Percentiles rank a stretch among this genome's conserved stretches.
These are phyloP conservation scores for Cyclospora cayetanensis DNA, from an alignment of 169 alveolate species.

Conservation along the genomic window DNA sequence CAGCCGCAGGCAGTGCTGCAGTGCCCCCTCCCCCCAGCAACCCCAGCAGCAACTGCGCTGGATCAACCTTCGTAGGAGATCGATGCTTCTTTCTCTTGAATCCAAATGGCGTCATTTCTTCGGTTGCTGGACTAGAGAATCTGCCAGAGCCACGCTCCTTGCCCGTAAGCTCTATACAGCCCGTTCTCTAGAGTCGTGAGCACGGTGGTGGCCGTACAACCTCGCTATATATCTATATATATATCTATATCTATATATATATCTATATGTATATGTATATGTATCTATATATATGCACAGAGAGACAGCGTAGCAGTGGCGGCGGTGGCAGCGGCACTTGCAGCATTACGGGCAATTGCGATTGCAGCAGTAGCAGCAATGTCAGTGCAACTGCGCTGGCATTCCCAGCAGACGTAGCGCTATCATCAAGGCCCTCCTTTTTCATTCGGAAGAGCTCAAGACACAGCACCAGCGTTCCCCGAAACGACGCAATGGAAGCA, in stretches of 20 bases:
- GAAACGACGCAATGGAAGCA: too few relatives aligned
- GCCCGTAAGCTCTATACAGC: neutral
- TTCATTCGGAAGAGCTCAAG: too few relatives aligned
- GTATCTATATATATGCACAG: neutral
- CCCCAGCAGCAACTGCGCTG: neutral
- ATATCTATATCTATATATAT: neutral
- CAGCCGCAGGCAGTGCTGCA: neutral
- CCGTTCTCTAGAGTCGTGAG: neutral
- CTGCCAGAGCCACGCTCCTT: neutral
- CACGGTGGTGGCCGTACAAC: too few relatives aligned
- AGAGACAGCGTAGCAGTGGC: too few relatives aligned
- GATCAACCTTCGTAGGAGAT: neutral
- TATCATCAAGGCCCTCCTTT: too few relatives aligned
- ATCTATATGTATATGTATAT: neutral
- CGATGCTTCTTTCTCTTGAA: constrained; percentile 22
- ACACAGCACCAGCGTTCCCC: too few relatives aligned
- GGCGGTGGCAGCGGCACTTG: neutral
- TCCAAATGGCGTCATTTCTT: constrained; percentile 9
- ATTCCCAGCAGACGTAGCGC: too few relatives aligned
- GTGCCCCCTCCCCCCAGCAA: neutral
- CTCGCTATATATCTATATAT: neutral
- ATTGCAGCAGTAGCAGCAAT: neutral
- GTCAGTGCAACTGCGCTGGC: too few relatives aligned
- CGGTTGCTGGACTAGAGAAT: constrained; percentile 48
- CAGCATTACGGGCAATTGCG: too few relatives aligned